These are phyloP conservation scores for Penicillium frequentans DNA, from an alignment of 2,329 filamentous ascomycete genomes.

Conservation along the genomic window DNA sequence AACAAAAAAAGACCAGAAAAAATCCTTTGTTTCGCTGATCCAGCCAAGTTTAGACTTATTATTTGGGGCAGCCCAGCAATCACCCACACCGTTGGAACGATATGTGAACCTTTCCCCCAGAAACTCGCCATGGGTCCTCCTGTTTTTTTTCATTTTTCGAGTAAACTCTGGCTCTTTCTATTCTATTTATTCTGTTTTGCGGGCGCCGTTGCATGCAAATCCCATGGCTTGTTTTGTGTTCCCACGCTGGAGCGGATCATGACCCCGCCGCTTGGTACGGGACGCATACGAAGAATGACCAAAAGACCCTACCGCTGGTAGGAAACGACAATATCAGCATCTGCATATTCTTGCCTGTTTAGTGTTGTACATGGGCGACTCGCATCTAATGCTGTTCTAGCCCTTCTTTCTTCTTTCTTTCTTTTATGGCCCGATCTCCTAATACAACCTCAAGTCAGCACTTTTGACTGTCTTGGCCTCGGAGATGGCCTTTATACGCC, in stretches of 20 bases:
- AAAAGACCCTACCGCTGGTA: slow-evolving; percentile 32
- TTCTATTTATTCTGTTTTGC: slow-evolving; percentile 19
- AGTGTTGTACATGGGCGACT: slow-evolving; percentile 34
- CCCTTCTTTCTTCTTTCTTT: slow-evolving; percentile 12
- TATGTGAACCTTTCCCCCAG: slow-evolving; percentile 1
- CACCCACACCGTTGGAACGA: slow-evolving; percentile 26
- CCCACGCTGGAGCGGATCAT: slow-evolving; percentile 29
- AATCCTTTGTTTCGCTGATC: slow-evolving; percentile 39
- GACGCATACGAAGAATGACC: slow-evolving; percentile 39
- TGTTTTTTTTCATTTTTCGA: slow-evolving; percentile 1
- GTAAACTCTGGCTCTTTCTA: slow-evolving; percentile 15
- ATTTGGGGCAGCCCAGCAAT: slow-evolving; percentile 42
- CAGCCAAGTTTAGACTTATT: slow-evolving; percentile 44
- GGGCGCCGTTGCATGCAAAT: slow-evolving; percentile 29
- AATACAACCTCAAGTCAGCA: slow-evolving; percentile 7
- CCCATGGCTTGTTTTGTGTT: slow-evolving; percentile 23
- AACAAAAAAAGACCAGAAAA: slow-evolving; percentile 39
- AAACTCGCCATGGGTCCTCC: background rate
- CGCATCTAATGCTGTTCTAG: slow-evolving; percentile 31
- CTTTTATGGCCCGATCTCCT: slow-evolving; percentile 1
- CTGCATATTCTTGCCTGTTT: slow-evolving; percentile 36
- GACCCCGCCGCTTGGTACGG: slow-evolving; percentile 25
- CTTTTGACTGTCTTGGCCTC: slow-evolving; percentile 9
- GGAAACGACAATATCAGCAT: slow-evolving; percentile 40
- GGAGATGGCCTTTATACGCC: slow-evolving; percentile 7